Base-by-base conservation (phyloP, 2,329 filamentous ascomycete species). In the Aspergillus sp. region DNA sequence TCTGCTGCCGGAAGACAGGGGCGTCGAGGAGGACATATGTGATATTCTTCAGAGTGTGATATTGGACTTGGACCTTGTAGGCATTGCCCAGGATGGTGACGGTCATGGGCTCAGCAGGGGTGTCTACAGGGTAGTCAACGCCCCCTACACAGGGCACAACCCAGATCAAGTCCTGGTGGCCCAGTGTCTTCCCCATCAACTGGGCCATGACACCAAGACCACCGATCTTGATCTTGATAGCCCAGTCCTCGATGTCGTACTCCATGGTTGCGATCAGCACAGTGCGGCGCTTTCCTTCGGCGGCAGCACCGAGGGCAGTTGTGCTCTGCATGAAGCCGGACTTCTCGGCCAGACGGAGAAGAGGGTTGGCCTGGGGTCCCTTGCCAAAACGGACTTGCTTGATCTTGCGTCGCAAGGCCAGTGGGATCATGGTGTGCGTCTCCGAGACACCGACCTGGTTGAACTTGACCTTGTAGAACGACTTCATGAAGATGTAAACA, bases 261-360 rank as follows among this genome's bases (percentile, higher is more conserved):
- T 89, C 86, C 84, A 89, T 88, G 5, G 86, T 89, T 12, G 85
- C 86, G 53, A 89, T 87, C 19, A 89, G 78, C 2, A 88, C 82
- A 22, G 81, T 87, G n/a, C 83, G 76, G 44, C 77, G 59, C 34
- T 64, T 68, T 19, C 27, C 27, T 30, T 30, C 27, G 7, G 76
- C 70, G 12, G 64, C 69, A 34, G 62, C 63, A 27, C 67, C 68
- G 48, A 75, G 71, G 0, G 68, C 70, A 17, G 27, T 30, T 30
- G 27, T 30, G 3, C 68, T 74, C 52, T 75, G 73, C 6, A 77
- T 62, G 42, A 75, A 74, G 4, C 67, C 69, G 3, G 73, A 75
- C 56, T 66, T 74, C 42, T 69, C 72, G n/a, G 68, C 68, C 15
- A 76, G 60, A 7, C 70, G 70, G 58, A 74, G 66, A 11, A 79